Evolutionary conservation across 2,329 filamentous ascomycete species (phyloP).

Genomic region (Coniochaeta sp.): DNA sequence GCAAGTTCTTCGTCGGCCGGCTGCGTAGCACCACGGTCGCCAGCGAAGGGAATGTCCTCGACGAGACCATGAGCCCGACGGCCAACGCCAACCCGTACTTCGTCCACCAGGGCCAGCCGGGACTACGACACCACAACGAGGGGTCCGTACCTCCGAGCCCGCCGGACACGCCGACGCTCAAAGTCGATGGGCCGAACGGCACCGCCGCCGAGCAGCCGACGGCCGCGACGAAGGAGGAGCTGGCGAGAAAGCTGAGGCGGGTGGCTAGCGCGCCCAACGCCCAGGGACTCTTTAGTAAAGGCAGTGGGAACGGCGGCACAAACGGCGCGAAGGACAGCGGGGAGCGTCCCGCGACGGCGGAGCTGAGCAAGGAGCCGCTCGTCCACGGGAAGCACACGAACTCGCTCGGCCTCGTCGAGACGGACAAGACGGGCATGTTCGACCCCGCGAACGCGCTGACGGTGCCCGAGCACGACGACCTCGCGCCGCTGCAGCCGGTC

Average conservation of each 20-base stretch:
- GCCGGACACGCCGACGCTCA: constrained; percentile 78
- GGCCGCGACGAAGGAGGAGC: constrained; percentile 81
- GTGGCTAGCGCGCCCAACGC: constrained; percentile 97
- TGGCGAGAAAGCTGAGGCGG: constrained; percentile 84
- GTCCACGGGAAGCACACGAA: constrained; percentile 47
- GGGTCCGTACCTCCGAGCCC: constrained; percentile 89
- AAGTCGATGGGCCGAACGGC: constrained; percentile 62
- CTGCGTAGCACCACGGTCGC: constrained; percentile 86
- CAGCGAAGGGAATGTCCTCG: constrained; percentile 85
- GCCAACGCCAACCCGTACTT: constrained; percentile 97
- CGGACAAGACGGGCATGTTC: constrained; percentile 26
- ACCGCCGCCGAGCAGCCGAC: constrained; percentile 61
- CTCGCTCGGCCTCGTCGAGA: constrained; percentile 38
- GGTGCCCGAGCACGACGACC: constrained; percentile 39
- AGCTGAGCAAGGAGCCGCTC: constrained; percentile 77
- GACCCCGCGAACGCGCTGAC: constrained; percentile 30
- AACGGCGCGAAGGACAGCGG: constrained; percentile 39
- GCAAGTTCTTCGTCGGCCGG: constrained; percentile 82
- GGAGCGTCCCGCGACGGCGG: constrained; percentile 74
- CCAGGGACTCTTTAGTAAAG: constrained; percentile 74
- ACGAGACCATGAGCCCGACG: constrained; percentile 84
- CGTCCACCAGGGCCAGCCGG: constrained; percentile 88
- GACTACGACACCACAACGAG: constrained; percentile 89
- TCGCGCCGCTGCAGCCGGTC: constrained; percentile 54
- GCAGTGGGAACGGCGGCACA: constrained; percentile 11